Conservation (phyloP, 768 basidiomycete species). For the Tulasnella sp. region DNA sequence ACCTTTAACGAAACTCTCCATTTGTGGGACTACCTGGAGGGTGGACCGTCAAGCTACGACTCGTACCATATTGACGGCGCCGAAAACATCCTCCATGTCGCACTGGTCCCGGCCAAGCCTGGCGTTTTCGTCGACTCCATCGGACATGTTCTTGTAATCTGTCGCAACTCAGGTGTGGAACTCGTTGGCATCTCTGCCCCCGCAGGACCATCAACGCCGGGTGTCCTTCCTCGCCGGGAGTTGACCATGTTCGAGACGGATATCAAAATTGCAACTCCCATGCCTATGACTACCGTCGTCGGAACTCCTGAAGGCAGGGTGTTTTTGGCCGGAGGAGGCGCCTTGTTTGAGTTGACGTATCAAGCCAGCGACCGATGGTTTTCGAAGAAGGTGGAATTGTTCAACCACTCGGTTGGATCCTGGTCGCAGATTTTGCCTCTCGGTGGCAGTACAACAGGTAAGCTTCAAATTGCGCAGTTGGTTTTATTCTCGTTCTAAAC, state of each 20-base stretch:
- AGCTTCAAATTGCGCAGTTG: constrained; percentile 25
- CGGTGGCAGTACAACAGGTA: constrained; percentile 51
- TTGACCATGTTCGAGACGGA: constrained; percentile 89
- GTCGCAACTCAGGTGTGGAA: constrained; percentile 73
- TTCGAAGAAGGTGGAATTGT: constrained; percentile 70
- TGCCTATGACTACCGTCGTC: constrained; percentile 73
- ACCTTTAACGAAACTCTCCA: constrained; percentile 90
- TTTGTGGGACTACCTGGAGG: constrained; percentile 93
- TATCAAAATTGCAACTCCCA: constrained; percentile 63
- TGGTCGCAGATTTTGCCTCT: constrained; percentile 63
- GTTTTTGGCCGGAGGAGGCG: constrained; percentile 84
- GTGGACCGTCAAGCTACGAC: constrained; percentile 28
- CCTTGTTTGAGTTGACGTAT: constrained; percentile 87
- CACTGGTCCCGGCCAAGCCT: constrained; percentile 75
- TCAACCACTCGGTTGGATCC: constrained; percentile 79
- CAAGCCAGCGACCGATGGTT: constrained; percentile 90
- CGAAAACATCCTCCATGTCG: constrained; percentile 82
- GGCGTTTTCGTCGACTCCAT: constrained; percentile 89
- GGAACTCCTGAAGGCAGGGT: constrained; percentile 78
- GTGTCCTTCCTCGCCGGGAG: constrained; percentile 49
- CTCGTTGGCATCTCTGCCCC: constrained; percentile 62
- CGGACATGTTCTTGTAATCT: constrained; percentile 78
- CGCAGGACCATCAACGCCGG: constrained; percentile 43
- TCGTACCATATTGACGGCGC: constrained; percentile 58
- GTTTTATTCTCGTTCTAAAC: not conserved